Conservation (phyloP, 371 early-diverging fungal genomes). For the Lichtheimia ornata region DNA sequence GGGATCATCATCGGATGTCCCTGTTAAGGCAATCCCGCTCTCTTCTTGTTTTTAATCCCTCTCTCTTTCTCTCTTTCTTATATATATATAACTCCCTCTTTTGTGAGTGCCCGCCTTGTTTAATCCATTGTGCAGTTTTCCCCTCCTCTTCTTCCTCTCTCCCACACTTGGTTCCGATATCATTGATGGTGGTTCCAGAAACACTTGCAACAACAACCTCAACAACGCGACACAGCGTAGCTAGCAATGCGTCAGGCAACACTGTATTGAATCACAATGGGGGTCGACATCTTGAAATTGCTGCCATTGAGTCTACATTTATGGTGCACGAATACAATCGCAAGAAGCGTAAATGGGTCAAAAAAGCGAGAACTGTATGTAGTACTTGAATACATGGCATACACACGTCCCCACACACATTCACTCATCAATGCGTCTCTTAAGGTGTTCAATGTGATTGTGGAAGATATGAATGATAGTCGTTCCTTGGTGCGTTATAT, state of each 20-base stretch:
- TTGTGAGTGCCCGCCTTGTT: neutral
- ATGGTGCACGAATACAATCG: slow-evolving; percentile 17
- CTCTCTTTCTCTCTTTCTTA: too few species aligned
- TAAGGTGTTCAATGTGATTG: slow-evolving; percentile 48
- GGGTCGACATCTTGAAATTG: slow-evolving; percentile 25
- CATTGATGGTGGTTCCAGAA: neutral
- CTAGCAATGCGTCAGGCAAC: neutral
- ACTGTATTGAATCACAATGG: slow-evolving; percentile 19
- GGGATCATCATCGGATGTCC: too few species aligned
- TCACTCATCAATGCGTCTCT: neutral
- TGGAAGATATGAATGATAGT: slow-evolving; percentile 38
- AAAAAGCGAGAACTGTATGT: slow-evolving; percentile 9
- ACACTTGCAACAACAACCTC: neutral
- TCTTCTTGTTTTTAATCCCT: too few species aligned
- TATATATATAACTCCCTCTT: too few species aligned
- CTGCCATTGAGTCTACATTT: slow-evolving; percentile 29
- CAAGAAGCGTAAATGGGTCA: slow-evolving; percentile 12
- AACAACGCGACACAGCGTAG: too few species aligned
- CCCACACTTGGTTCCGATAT: neutral
- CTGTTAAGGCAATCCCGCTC: too few species aligned
- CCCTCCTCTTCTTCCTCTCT: neutral
- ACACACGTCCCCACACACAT: neutral
- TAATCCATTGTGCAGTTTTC: neutral
- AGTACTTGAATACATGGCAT: neutral
- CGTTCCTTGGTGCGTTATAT: slow-evolving; percentile 51